Base-by-base conservation (phyloP, 2,329 filamentous ascomycete species). In the Clarireedia sp. region DNA sequence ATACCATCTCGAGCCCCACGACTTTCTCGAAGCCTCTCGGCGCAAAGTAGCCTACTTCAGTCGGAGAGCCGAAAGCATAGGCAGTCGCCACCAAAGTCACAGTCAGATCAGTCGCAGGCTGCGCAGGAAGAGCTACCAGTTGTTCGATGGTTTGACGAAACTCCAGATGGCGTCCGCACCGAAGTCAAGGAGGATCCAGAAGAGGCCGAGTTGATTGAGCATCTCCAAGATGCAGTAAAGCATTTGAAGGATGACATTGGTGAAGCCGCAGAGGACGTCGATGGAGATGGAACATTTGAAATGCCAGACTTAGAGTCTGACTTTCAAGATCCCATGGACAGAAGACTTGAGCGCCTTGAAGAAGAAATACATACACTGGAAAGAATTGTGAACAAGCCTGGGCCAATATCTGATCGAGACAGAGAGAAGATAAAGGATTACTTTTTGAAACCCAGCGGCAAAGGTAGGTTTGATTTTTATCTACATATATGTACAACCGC, bases 131-230 rank as follows among this genome's bases (percentile, higher is more conserved):
- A 48, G 48, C 33, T 55, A 29, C 47, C 59, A 43, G 36, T 51
- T 16, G 48, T 67, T 46, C 59, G 54, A 56, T 65, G 59, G 45
- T 68, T 63, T 48, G 63, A 68, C 9, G 57, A 68, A 45, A 61
- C 59, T 5, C 60, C 61, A 37, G 65, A 67, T 60, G 66, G 66
- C 23, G 55, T 56, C 9, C 59, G 63, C 41, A 62, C 43, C 44
- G 66, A 67, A 55, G 51, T 61, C 12, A 40, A 55, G 16, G 58
- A 60, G 38, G 60, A 59, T 33, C 51, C 59, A n/a, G 63, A 63
- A 45, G 54, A 56, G 12, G 55, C 56, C 16, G 54, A 48, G 29
- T 29, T 47, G 21, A 29, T 57, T 17, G 44, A 56, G 10, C n/a
- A 40, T 50, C 46, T 57, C 41, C 44, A 55, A 19, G 29, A 49